Conservation (phyloP, 2,329 filamentous ascomycete genomes). For the Lachnellula suecica region DNA sequence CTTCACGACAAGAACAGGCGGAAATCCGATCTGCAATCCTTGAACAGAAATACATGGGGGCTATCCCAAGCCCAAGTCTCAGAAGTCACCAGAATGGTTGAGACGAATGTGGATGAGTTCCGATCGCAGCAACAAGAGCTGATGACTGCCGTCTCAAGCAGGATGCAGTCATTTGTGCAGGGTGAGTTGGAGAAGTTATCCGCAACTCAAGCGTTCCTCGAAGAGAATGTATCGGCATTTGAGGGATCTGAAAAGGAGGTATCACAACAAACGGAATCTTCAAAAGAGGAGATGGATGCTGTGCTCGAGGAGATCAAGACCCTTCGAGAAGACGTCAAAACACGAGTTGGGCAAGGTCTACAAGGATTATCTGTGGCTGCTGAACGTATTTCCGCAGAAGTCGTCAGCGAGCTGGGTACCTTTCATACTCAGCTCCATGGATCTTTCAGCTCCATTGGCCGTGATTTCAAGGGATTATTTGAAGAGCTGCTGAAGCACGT, state of each 20-base stretch:
- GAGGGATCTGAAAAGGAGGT: constrained; percentile 67
- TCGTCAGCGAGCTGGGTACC: constrained; percentile 78
- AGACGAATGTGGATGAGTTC: constrained; percentile 72
- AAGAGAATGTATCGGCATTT: constrained; percentile 68
- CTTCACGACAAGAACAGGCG: constrained; percentile 84
- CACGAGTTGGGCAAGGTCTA: constrained; percentile 79
- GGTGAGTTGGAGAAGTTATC: constrained; percentile 72
- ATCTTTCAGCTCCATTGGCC: constrained; percentile 80
- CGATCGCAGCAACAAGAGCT: constrained; percentile 70
- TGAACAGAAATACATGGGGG: constrained; percentile 79
- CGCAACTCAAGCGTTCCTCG: constrained; percentile 67
- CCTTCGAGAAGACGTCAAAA: constrained; percentile 86
- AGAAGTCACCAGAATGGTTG: constrained; percentile 74
- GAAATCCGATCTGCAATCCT: constrained; percentile 77
- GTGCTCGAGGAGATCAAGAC: constrained; percentile 89
- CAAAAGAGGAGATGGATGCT: constrained; percentile 85
- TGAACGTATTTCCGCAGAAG: constrained; percentile 84
- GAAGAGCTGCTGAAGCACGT: constrained; percentile 77
- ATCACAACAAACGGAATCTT: constrained; percentile 63
- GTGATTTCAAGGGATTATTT: constrained; percentile 83
- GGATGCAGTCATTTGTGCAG: constrained; percentile 76
- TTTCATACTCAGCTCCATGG: constrained; percentile 83
- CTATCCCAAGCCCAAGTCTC: constrained; percentile 73
- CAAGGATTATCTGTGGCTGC: constrained; percentile 81
- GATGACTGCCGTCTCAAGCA: constrained; percentile 63